phyloP scores from a whole-genome alignment of 352 stramenopile genomes.

The Halophytophthora polymorphica region DNA sequence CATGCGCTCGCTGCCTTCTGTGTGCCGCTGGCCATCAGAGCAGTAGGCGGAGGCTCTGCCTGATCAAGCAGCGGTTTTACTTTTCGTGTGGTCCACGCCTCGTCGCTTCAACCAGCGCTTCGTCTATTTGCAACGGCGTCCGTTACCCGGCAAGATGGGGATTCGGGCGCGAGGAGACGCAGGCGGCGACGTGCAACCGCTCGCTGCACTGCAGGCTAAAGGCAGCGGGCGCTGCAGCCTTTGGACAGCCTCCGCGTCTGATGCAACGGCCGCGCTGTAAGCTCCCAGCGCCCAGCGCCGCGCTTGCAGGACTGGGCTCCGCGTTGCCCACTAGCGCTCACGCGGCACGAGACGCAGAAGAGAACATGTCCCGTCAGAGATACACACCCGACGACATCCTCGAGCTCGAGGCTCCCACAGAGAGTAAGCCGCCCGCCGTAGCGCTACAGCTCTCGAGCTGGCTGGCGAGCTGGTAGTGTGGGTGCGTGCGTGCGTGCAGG shows the following conservation, averaged over 20 bases:
- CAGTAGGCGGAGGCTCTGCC: no score
- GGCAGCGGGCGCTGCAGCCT: no score
- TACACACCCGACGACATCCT: conserved; percentile 84
- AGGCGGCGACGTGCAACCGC: no score
- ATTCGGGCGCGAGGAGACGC: conserved; percentile 20
- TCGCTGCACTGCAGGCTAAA: neutral
- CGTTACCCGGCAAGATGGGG: conserved; percentile 1
- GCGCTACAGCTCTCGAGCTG: neutral
- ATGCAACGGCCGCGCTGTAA: conserved; percentile 1
- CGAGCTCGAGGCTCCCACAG: conserved; percentile 71
- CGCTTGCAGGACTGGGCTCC: neutral
- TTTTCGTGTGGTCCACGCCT: no score
- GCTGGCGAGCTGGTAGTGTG: neutral
- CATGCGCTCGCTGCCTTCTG: no score
- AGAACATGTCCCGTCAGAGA: conserved; percentile 59
- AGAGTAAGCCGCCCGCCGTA: conserved; percentile 35
- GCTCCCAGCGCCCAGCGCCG: conserved; percentile 3
- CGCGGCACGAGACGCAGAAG: conserved; percentile 7
- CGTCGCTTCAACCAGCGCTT: neutral
- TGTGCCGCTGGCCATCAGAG: no score
- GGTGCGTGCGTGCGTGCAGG: neutral
- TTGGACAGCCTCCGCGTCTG: neutral
- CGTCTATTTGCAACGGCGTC: no score
- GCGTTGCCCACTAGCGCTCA: conserved; percentile 11
- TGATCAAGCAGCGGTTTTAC: no score